Evolutionary conservation across 2,329 filamentous ascomycete species (phyloP).

Genomic region (Cytospora chrysosperma): DNA sequence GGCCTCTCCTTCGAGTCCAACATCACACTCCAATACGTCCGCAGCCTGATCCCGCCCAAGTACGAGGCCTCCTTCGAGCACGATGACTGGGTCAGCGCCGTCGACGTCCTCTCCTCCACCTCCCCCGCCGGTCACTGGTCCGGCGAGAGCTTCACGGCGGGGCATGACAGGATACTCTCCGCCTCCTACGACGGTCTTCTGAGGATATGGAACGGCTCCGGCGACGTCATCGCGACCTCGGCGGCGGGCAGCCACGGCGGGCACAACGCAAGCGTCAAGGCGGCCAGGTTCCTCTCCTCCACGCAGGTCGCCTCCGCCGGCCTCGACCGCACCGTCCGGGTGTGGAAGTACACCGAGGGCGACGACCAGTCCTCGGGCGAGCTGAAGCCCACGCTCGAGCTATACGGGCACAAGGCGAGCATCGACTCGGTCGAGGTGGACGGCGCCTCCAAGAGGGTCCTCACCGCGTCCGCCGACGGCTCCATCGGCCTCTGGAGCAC

Average conservation of each 20-base stretch:
- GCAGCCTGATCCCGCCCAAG: slow-evolving; percentile 82
- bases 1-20: slow-evolving; percentile 88
- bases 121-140: slow-evolving; percentile 61
- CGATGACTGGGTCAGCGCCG: slow-evolving; percentile 91
- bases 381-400: slow-evolving; percentile 72
- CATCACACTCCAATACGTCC: slow-evolving; percentile 87
- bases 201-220: slow-evolving; percentile 85
- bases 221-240: slow-evolving; percentile 79
- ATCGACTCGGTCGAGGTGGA: slow-evolving; percentile 72
- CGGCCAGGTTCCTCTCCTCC: slow-evolving; percentile 78
- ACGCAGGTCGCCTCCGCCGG: slow-evolving; percentile 79
- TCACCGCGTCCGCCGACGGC: slow-evolving; percentile 84
- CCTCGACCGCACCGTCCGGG: slow-evolving; percentile 77
- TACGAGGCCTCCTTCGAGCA: slow-evolving; percentile 94
- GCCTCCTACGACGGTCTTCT: slow-evolving; percentile 88
- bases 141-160: slow-evolving; percentile 46
- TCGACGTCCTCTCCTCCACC: slow-evolving; percentile 74
- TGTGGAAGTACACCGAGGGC: slow-evolving; percentile 84
- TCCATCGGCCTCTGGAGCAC: slow-evolving; percentile 86
- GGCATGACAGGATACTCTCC: slow-evolving; percentile 78
- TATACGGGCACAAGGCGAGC: slow-evolving; percentile 46
- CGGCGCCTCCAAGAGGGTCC: slow-evolving; percentile 69
- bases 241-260: slow-evolving; percentile 64
- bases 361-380: slow-evolving; percentile 58
- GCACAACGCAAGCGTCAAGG: slow-evolving; percentile 74